phyloP scores from a whole-genome alignment of 495 filamentous ascomycete genomes.

The Pyrenula massariospora region DNA sequence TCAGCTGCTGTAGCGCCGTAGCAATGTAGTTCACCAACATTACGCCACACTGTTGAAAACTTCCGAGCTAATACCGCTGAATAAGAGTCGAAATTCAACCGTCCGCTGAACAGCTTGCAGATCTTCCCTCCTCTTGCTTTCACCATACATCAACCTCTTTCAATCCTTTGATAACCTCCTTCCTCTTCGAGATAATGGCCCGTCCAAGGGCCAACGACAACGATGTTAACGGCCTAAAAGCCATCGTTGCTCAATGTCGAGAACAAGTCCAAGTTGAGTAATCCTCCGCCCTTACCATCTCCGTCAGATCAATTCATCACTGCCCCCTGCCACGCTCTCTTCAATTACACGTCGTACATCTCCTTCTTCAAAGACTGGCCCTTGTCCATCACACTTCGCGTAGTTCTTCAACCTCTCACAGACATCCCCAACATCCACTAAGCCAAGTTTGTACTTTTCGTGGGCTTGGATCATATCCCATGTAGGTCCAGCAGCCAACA shows the following conservation, averaged over 20 bases:
- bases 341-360: slow-evolving; percentile 65
- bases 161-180: too few species aligned
- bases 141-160: too few species aligned
- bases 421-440: slow-evolving; percentile 76
- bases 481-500: slow-evolving; percentile 69
- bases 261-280: not conserved
- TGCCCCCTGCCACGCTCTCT: slow-evolving; percentile 57
- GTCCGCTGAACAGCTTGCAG: too few species aligned
- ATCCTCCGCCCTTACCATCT: not conserved
- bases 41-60: too few species aligned
- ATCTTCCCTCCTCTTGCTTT: too few species aligned
- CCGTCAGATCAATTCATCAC: slow-evolving; percentile 60
- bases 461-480: slow-evolving; percentile 89
- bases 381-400: slow-evolving; percentile 83
- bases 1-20: too few species aligned
- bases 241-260: not conserved
- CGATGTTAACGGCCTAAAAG: not conserved
- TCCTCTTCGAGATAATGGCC: too few species aligned
- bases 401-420: slow-evolving; percentile 59
- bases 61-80: too few species aligned
- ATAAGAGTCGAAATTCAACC: too few species aligned
- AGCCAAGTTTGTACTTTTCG: slow-evolving; percentile 62
- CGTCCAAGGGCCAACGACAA: too few species aligned
- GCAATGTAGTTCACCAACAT: too few species aligned
- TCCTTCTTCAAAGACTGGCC: slow-evolving; percentile 77